Base-by-base conservation (phyloP, 1,284 basidiomycete species). In the Cutaneotrichosporon cutaneum region DNA sequence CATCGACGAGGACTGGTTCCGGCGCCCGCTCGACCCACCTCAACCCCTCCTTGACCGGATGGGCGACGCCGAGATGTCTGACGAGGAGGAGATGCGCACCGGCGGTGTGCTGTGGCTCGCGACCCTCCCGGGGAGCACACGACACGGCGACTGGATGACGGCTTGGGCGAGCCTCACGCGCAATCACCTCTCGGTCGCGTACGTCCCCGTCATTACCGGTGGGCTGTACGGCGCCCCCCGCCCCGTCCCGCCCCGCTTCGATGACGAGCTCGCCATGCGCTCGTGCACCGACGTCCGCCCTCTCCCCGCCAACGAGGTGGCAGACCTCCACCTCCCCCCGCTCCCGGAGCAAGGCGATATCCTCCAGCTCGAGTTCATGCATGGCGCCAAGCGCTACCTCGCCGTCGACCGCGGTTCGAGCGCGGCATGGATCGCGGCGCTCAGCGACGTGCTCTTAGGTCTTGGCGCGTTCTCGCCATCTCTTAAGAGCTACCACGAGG, bases 381-480 rank as follows among this genome's bases (percentile, higher is more conserved):
- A 77, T 56, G 73, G 74, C 1, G 64, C 58, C 21, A 75, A 69
- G 64, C 61, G 72, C 30, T 77, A 77, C 65, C 59, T 77, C 3
- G 76, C 72, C 0, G 74, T 78, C 0, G 76, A 78, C 52, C 75
- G 74, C 18, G 69, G 64, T 3, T 74, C 74, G 3, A 60, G 75
- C 18, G 56, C 75, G 10, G 72, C 71, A 9, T 78, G 77, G 77
- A 68, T 75, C 57, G 73, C 71, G 54, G 72, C 77, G 0, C 73
- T 78, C 52, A 76, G 72, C 72, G 73, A 75, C 47, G 72, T 73
- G 13, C 61, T 75, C 1, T 64, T 72, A 0, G 72, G 70, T 10
- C 69, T 71, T 6, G 70, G 72, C 5, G 68, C 74, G 9, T 71
- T 71, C 7, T 70, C 68, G 0, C 72, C 72, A 3, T 55, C 45